phyloP scores from a whole-genome alignment of 169 alveolate species.

The Cytauxzoon felis region DNA sequence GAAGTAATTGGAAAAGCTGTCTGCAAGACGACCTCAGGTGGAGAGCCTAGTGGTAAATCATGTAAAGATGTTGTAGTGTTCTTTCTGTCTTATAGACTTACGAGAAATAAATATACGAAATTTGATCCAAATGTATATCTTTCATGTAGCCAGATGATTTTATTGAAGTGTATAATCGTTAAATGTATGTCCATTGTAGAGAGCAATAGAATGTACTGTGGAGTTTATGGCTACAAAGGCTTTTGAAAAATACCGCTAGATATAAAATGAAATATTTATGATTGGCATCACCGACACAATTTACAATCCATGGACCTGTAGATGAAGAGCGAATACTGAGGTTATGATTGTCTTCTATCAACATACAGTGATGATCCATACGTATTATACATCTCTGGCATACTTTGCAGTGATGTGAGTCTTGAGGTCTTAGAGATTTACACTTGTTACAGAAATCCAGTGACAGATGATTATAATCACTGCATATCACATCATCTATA shows the following conservation, averaged over 20 bases:
- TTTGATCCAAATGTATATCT: no score
- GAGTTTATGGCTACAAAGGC: neutral
- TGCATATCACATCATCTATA: no score
- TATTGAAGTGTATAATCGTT: no score
- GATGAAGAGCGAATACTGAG: neutral
- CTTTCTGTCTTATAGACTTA: no score
- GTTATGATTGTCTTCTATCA: neutral
- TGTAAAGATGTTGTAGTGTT: no score
- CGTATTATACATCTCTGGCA: constrained; percentile 83
- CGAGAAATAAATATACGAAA: no score
- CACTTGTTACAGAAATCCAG: constrained; percentile 49
- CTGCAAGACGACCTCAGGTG: no score
- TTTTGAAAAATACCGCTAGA: constrained; percentile 14
- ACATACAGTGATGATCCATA: constrained; percentile 88
- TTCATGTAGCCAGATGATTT: no score
- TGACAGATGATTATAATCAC: no score
- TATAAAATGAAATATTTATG: constrained; percentile 78
- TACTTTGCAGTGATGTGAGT: constrained; percentile 84
- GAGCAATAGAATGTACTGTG: neutral
- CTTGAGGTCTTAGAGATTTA: constrained; percentile 46
- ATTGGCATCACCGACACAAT: constrained; percentile 86
- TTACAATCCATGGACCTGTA: constrained; percentile 81
- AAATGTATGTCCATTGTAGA: neutral
- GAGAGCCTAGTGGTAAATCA: no score
- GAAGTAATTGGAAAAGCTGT: no score